Evolutionary conservation across 345 rosid species (phyloP).

Genomic region (Nephelium lappaceum): DNA sequence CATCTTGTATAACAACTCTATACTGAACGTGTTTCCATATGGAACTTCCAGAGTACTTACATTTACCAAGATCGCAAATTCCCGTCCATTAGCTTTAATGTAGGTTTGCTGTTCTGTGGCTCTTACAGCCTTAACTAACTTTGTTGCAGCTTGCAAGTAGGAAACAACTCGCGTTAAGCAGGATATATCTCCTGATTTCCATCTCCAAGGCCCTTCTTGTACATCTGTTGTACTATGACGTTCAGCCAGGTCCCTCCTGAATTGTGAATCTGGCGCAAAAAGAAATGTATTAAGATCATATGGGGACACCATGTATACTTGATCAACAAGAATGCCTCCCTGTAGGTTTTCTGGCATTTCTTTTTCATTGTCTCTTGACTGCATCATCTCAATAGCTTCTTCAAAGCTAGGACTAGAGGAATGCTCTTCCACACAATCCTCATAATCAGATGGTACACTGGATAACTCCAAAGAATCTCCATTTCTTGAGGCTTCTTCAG

Average conservation of each 20-base stretch:
- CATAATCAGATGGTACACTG: slow-evolving; percentile 56
- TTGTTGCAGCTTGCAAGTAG: slow-evolving; percentile 70
- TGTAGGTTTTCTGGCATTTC: slow-evolving; percentile 72
- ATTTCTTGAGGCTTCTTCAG: slow-evolving; percentile 44
- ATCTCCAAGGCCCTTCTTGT: slow-evolving; percentile 74
- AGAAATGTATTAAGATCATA: slow-evolving; percentile 62
- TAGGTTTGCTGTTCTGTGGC: slow-evolving; percentile 82
- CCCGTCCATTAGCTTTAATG: slow-evolving; percentile 54
- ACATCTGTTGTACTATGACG: slow-evolving; percentile 64
- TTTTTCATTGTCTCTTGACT: slow-evolving; percentile 40
- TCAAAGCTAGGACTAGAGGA: slow-evolving; percentile 52
- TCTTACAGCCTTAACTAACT: slow-evolving; percentile 75
- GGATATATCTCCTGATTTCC: slow-evolving; percentile 47
- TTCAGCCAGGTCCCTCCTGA: slow-evolving; percentile 68
- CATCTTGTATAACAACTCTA: slow-evolving; percentile 82
- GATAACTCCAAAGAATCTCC: slow-evolving; percentile 46
- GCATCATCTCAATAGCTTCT: slow-evolving; percentile 64
- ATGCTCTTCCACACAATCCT: slow-evolving; percentile 58
- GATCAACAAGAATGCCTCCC: slow-evolving; percentile 78
- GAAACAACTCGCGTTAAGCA: slow-evolving; percentile 52
- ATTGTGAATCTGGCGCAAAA: slow-evolving; percentile 69
- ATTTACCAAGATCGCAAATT: slow-evolving; percentile 53
- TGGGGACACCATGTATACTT: slow-evolving; percentile 44
- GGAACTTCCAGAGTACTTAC: slow-evolving; percentile 88
- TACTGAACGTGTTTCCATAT: slow-evolving; percentile 63